A percentile compares a stretch with the other conserved stretches of the same genome.
These are phyloP conservation scores for Chlorella sp. DNA, from an alignment of 139 green algal species.

Conservation along the genomic window DNA sequence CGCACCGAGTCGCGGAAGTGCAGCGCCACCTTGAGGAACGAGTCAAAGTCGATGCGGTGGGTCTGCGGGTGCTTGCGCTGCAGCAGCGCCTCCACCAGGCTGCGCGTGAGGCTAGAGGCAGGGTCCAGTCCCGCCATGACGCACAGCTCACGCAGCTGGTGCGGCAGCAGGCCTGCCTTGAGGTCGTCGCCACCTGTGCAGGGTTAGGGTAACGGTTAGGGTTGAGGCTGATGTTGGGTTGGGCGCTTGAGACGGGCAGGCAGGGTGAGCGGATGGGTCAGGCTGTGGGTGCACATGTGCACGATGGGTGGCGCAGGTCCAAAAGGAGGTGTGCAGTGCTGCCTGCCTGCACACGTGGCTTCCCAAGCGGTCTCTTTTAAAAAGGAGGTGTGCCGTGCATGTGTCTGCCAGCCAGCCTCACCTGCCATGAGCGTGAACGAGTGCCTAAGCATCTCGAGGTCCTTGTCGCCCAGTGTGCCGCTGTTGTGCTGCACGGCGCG, in stretches of 20 bases:
- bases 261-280: no score
- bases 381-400: no score
- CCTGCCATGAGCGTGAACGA: slow-evolving; percentile 52
- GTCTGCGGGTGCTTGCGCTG: slow-evolving; percentile 3
- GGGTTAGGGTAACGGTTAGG: no score
- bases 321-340: no score
- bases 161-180: slow-evolving; percentile 27
- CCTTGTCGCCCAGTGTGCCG: slow-evolving; percentile 31
- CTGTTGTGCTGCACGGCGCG: slow-evolving; percentile 17
- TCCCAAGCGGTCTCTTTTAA: no score
- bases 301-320: no score
- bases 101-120: slow-evolving; percentile 18
- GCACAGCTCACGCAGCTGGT: slow-evolving; percentile 48
- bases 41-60: slow-evolving; percentile 36
- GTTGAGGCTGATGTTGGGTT: no score
- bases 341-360: no score
- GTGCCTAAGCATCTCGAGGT: slow-evolving; percentile 50
- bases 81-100: slow-evolving; percentile 37
- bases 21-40: slow-evolving; percentile 34
- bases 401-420: no score
- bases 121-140: slow-evolving; percentile 55
- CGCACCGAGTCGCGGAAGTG: slow-evolving; percentile 26
- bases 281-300: no score
- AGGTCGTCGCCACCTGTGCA: slow-evolving; percentile 24
- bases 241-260: no score